These are phyloP conservation scores for Xylaria hypoxylon DNA, from an alignment of 2,329 filamentous ascomycete species.

Conservation along the genomic window DNA sequence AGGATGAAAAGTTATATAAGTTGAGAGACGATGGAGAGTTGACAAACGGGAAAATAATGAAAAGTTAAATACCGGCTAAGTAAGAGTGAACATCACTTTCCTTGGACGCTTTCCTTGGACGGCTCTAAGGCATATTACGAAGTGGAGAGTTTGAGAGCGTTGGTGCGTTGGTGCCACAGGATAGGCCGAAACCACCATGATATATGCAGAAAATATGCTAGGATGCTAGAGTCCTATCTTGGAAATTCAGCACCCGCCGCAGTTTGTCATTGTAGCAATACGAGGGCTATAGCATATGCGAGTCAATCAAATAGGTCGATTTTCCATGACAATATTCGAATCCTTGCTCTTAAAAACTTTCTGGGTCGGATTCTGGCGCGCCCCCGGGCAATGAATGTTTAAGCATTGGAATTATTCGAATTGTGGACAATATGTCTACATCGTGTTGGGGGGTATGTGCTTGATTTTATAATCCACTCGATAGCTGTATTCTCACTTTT, in stretches of 20 bases:
- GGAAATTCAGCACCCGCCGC: background rate
- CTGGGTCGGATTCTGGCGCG: too few relatives aligned
- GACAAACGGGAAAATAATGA: background rate
- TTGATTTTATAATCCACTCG: background rate
- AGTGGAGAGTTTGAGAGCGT: background rate
- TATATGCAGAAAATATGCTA: background rate
- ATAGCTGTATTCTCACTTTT: background rate
- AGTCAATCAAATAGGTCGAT: background rate
- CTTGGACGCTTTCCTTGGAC: too few relatives aligned
- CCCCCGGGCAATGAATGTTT: background rate
- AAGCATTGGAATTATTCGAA: background rate
- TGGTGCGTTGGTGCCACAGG: background rate
- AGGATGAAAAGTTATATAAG: background rate
- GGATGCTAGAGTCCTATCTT: background rate
- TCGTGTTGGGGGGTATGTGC: background rate
- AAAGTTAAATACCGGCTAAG: background rate
- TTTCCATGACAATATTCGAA: background rate
- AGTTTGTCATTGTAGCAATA: background rate
- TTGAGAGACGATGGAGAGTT: background rate
- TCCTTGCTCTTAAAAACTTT: background rate
- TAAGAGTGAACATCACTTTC: too few relatives aligned
- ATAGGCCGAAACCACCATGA: background rate
- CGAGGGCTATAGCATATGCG: background rate
- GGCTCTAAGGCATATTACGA: too few relatives aligned
- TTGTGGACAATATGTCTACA: conserved; percentile 1